phyloP scores from a whole-genome alignment of 495 filamentous ascomycete genomes.

The Alectoria sarmentosa region DNA sequence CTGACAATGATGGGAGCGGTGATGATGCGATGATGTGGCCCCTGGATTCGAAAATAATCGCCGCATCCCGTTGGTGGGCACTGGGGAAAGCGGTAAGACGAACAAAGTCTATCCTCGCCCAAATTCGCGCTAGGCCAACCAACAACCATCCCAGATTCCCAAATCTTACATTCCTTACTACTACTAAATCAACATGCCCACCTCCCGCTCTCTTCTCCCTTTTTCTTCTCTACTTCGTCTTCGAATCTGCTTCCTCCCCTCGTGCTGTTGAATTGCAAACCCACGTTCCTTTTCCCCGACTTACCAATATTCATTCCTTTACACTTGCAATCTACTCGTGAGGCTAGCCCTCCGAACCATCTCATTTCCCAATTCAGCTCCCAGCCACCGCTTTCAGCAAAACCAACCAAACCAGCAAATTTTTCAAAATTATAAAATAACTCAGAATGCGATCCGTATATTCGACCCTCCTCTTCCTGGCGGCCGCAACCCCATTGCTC shows the following conservation, averaged over 20 bases:
- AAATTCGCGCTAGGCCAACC: background rate
- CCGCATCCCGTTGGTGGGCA: background rate
- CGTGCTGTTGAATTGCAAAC: background rate
- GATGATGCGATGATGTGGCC: constrained; percentile 3
- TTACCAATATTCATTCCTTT: constrained; percentile 3
- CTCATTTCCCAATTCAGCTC: background rate
- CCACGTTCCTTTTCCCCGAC: background rate
- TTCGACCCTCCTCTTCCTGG: background rate
- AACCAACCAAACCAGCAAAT: background rate
- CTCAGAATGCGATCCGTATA: background rate
- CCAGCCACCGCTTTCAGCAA: constrained; percentile 7
- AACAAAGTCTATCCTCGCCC: background rate
- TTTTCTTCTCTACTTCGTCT: background rate
- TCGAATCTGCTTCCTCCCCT: background rate
- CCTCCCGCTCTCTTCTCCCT: background rate
- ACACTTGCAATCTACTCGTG: background rate
- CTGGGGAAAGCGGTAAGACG: background rate
- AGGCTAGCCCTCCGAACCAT: constrained; percentile 1
- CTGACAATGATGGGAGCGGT: background rate
- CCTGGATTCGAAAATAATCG: background rate
- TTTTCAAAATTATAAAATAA: background rate
- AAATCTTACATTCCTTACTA: constrained; percentile 5
- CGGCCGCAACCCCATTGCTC: background rate
- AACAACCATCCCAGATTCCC: background rate
- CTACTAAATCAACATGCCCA: background rate